Conservation (phyloP, 352 stramenopile genomes). For the Elongisporangium senticosum region DNA sequence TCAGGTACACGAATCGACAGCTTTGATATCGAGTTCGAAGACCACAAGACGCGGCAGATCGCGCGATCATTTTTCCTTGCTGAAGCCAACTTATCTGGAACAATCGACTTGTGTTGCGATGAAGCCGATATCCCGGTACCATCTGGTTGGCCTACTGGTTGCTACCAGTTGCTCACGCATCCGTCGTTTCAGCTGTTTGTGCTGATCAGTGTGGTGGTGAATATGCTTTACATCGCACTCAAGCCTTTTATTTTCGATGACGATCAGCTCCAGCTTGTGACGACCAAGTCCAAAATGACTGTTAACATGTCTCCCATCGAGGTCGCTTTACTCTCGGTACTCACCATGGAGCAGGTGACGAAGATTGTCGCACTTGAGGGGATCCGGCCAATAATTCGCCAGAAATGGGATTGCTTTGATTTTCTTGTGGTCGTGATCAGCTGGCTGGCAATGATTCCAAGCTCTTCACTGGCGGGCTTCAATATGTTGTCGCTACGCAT, state of each 20-base stretch:
- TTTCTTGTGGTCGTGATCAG: slow-evolving; percentile 52
- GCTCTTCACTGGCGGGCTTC: slow-evolving; percentile 39
- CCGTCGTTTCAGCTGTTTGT: slow-evolving; percentile 74
- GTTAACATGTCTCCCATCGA: slow-evolving; percentile 55
- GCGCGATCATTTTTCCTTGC: slow-evolving; percentile 56
- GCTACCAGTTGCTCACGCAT: slow-evolving; percentile 63
- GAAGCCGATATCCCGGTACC: slow-evolving; percentile 49
- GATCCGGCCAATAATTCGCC: slow-evolving; percentile 41
- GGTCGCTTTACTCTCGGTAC: slow-evolving; percentile 50
- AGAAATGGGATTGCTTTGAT: slow-evolving; percentile 72
- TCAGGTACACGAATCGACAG: slow-evolving; percentile 19
- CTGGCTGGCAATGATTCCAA: slow-evolving; percentile 51
- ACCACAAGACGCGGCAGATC: slow-evolving; percentile 37
- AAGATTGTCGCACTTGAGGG: slow-evolving; percentile 68
- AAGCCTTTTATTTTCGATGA: slow-evolving; percentile 50
- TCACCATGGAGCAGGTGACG: slow-evolving; percentile 59
- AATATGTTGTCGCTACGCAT: slow-evolving; percentile 70
- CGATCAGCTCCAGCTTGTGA: slow-evolving; percentile 8
- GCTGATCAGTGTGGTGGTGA: slow-evolving; percentile 47
- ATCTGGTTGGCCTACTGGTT: slow-evolving; percentile 34
- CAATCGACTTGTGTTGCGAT: slow-evolving; percentile 35
- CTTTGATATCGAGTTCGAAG: slow-evolving; percentile 76
- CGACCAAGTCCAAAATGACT: slow-evolving; percentile 8
- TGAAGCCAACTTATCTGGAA: slow-evolving; percentile 36
- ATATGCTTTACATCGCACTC: slow-evolving; percentile 68